Conservation (phyloP, 2,329 filamentous ascomycete genomes). For the Neodidymelliopsis sp. region DNA sequence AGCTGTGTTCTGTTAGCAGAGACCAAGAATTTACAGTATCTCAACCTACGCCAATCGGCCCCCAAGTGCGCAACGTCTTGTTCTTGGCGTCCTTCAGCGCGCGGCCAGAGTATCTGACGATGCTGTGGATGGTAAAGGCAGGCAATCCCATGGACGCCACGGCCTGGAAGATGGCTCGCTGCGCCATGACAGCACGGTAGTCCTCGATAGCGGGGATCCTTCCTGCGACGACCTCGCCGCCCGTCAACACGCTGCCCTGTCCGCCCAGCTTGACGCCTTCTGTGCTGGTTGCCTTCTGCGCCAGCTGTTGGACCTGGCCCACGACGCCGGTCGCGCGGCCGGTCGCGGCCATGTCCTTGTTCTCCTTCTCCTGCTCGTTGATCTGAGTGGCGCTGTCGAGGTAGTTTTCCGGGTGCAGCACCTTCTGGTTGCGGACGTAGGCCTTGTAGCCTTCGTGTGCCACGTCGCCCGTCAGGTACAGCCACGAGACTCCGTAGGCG, state of each 20-base stretch:
- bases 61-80: slow-evolving; percentile 78
- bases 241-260: slow-evolving; percentile 28
- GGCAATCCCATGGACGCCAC: slow-evolving; percentile 93
- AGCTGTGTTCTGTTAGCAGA: slow-evolving; percentile 53
- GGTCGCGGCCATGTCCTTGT: slow-evolving; percentile 44
- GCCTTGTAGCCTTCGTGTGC: slow-evolving; percentile 94
- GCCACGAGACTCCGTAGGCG: slow-evolving; percentile 92
- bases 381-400: slow-evolving; percentile 8
- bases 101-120: slow-evolving; percentile 86
- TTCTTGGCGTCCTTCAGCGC: slow-evolving; percentile 88
- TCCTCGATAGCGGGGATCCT: slow-evolving; percentile 80
- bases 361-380: slow-evolving; percentile 44
- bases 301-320: slow-evolving; percentile 33
- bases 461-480: slow-evolving; percentile 90
- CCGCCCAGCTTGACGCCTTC: slow-evolving; percentile 33
- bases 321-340: slow-evolving; percentile 20
- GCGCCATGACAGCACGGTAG: slow-evolving; percentile 87
- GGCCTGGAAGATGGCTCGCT: slow-evolving; percentile 88
- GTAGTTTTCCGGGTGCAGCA: slow-evolving; percentile 70
- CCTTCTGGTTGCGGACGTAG: slow-evolving; percentile 83
- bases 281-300: slow-evolving; percentile 27
- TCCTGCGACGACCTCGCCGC: slow-evolving; percentile 43
- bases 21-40: neutral
- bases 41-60: slow-evolving; percentile 81
- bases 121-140: slow-evolving; percentile 90